Evolutionary conservation across 805 yeast genomes (phyloP).

Genomic region (Hanseniaspora lachancei): DNA sequence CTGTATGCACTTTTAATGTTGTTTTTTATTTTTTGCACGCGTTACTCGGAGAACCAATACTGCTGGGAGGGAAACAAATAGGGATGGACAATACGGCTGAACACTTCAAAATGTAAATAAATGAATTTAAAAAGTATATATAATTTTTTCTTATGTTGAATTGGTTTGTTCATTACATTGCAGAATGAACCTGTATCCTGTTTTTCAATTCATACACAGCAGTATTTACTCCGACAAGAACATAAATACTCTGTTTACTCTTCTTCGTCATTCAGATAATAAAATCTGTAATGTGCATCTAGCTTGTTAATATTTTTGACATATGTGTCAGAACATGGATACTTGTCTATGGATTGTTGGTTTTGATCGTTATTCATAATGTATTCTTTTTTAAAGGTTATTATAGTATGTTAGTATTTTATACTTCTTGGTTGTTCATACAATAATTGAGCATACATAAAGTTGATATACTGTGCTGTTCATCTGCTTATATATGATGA

Average conservation of each 20-base stretch:
- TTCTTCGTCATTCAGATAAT: constrained; percentile 5
- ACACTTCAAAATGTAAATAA: too few species aligned
- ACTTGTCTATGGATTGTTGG: not conserved
- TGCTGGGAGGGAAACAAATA: too few species aligned
- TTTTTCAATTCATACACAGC: too few species aligned
- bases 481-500: too few species aligned
- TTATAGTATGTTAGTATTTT: not conserved
- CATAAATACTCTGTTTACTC: not conserved
- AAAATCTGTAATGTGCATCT: constrained; percentile 9
- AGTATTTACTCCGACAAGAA: not conserved
- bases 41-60: too few species aligned
- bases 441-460: too few species aligned
- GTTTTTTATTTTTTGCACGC: too few species aligned
- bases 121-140: not conserved
- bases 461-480: too few species aligned
- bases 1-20: too few species aligned
- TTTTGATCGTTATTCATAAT: not conserved
- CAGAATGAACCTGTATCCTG: not conserved
- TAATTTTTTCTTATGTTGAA: not conserved
- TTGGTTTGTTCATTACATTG: not conserved
- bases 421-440: too few species aligned
- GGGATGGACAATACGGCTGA: too few species aligned
- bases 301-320: not conserved
- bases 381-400: not conserved
- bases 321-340: constrained; percentile 8